Evolutionary conservation across 805 yeast species (phyloP).

Genomic region (Cyberlindnera saturnus): DNA sequence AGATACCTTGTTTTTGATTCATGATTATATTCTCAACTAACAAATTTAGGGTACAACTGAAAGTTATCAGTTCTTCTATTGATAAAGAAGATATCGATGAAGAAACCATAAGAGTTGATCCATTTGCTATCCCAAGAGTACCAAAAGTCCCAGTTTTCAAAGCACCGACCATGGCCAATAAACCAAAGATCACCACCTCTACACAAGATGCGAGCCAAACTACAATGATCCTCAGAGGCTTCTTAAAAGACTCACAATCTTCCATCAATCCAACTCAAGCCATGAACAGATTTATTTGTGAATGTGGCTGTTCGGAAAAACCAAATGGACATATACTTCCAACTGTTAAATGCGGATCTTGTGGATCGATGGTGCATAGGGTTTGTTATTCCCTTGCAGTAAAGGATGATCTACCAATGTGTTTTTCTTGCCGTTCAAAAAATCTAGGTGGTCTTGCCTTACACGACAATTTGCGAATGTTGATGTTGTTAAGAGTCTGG

Average conservation of each 20-base stretch:
- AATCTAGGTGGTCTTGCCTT: constrained; percentile 12
- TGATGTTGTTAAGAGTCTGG: constrained; percentile 32
- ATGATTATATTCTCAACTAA: no score
- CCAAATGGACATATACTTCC: constrained; percentile 6
- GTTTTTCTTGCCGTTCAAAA: constrained; percentile 24
- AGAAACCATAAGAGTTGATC: constrained; percentile 16
- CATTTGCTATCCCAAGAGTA: constrained; percentile 10
- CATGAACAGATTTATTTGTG: constrained; percentile 6
- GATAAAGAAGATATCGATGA: background rate
- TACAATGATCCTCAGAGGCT: constrained; percentile 24
- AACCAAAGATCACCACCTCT: background rate
- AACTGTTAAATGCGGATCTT: constrained; percentile 23
- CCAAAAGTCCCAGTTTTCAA: no score
- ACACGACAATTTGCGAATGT: constrained; percentile 19
- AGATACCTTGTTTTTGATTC: constrained; percentile 1
- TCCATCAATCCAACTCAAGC: constrained; percentile 27
- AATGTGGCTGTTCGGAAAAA: constrained; percentile 27
- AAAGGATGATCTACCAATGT: constrained; percentile 14
- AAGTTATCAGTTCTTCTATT: constrained; percentile 23
- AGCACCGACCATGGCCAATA: background rate
- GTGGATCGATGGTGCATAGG: constrained; percentile 28
- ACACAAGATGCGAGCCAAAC: constrained; percentile 27
- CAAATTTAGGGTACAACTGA: constrained; percentile 18
- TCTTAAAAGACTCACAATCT: constrained; percentile 22
- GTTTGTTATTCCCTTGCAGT: constrained; percentile 28